phyloP scores from a whole-genome alignment of 352 stramenopile genomes.

The Pythium utonaiense region DNA sequence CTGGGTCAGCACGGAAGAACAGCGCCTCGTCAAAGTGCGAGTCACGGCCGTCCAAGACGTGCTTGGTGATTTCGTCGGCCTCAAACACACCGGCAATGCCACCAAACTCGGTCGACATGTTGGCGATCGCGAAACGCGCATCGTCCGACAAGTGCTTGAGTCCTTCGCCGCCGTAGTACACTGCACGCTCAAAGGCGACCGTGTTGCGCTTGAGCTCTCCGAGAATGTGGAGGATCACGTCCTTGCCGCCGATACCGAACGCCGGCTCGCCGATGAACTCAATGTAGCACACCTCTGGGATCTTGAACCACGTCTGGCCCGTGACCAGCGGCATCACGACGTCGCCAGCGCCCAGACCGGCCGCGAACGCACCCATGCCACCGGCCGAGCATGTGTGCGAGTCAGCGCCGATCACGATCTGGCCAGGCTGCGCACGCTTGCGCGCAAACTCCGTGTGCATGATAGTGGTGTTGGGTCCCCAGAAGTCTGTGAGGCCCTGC shows the following conservation, averaged over 20 bases:
- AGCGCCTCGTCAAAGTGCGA: conserved; percentile 68
- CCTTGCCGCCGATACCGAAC: conserved; percentile 78
- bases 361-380: conserved; percentile 73
- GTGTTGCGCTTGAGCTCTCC: conserved; percentile 81
- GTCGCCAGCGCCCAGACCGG: conserved; percentile 65
- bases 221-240: conserved; percentile 79
- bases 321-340: conserved; percentile 84
- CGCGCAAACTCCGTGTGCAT: conserved; percentile 84
- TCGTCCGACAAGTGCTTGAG: conserved; percentile 70
- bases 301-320: conserved; percentile 83
- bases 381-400: conserved; percentile 73
- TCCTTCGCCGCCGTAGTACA: conserved; percentile 70
- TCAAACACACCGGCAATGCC: conserved; percentile 79
- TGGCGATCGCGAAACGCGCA: conserved; percentile 74
- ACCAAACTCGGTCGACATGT: conserved; percentile 84
- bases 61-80: conserved; percentile 68
- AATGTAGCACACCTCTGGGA: conserved; percentile 74
- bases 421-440: conserved; percentile 72
- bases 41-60: conserved; percentile 44
- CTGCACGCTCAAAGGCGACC: conserved; percentile 72
- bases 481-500: conserved; percentile 72
- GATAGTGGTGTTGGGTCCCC: conserved; percentile 81
- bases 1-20: conserved; percentile 63
- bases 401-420: conserved; percentile 84
- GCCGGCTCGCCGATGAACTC: conserved; percentile 65